Evolutionary conservation across 768 basidiomycete species (phyloP).

Genomic region (Xanthoconium stramineum): DNA sequence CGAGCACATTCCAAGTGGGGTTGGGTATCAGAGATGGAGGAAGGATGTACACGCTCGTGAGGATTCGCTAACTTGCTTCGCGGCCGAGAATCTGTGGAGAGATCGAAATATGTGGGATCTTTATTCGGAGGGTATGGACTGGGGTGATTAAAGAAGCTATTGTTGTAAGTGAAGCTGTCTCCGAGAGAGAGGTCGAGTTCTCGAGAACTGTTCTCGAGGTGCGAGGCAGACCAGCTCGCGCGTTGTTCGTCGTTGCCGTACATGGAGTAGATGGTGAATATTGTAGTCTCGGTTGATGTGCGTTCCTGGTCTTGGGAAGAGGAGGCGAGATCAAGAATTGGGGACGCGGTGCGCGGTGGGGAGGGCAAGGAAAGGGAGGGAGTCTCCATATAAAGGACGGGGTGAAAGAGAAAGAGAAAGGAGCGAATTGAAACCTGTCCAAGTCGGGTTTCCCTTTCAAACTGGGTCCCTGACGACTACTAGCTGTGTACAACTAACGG

Average conservation of each 20-base stretch:
- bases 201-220: slow-evolving; percentile 37
- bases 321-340: slow-evolving; percentile 12
- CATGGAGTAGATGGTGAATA: slow-evolving; percentile 86
- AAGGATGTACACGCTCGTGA: slow-evolving; percentile 20
- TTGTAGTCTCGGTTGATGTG: slow-evolving; percentile 67
- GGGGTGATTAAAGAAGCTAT: slow-evolving; percentile 29
- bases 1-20: slow-evolving; percentile 17
- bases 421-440: neutral
- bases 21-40: slow-evolving; percentile 27
- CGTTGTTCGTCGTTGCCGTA: slow-evolving; percentile 59
- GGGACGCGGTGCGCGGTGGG: slow-evolving; percentile 28
- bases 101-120: slow-evolving; percentile 30
- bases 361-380: slow-evolving; percentile 36
- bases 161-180: slow-evolving; percentile 33
- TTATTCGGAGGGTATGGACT: slow-evolving; percentile 16
- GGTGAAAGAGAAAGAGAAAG: neutral
- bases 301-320: slow-evolving; percentile 39
- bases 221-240: slow-evolving; percentile 46
- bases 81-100: slow-evolving; percentile 24
- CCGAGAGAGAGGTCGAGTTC: slow-evolving; percentile 35
- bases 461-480: too few species aligned
- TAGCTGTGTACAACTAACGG: too few species aligned
- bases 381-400: slow-evolving; percentile 36
- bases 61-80: slow-evolving; percentile 21
- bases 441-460: too few species aligned